Evolutionary conservation across 805 yeast genomes (phyloP).

Genomic region (Teunomyces pallodes): DNA sequence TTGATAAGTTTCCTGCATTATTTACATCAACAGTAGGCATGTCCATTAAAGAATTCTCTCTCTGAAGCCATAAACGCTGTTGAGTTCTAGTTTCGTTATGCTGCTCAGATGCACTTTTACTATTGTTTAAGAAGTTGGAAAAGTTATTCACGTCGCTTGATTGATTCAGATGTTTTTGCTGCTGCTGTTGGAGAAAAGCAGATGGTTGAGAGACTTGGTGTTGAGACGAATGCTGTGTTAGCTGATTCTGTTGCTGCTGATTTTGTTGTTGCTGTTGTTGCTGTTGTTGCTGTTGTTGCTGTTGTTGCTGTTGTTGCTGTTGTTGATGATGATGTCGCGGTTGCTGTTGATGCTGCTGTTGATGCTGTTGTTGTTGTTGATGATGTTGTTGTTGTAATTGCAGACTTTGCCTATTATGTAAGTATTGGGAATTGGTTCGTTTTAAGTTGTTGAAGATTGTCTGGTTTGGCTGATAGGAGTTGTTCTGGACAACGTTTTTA

Average conservation of each 20-base stretch:
- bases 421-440: conserved; percentile 37
- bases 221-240: neutral
- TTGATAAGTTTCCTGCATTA: conserved; percentile 35
- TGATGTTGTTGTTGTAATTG: neutral
- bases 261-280: neutral
- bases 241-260: conserved; percentile 6
- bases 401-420: conserved; percentile 19
- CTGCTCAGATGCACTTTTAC: conserved; percentile 8
- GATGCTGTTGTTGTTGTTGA: conserved; percentile 1
- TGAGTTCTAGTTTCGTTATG: conserved; percentile 67
- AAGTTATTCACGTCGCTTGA: conserved; percentile 25
- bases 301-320: neutral
- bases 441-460: conserved; percentile 41
- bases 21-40: conserved; percentile 34
- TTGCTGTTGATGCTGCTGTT: neutral
- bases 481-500: conserved; percentile 29
- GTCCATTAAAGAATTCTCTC: conserved; percentile 71
- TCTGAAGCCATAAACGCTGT: conserved; percentile 78
- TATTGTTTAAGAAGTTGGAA: conserved; percentile 24
- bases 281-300: conserved; percentile 2
- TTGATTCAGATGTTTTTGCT: conserved; percentile 11
- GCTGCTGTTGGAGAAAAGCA: neutral
- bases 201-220: neutral
- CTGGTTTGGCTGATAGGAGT: conserved; percentile 43
- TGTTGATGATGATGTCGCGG: neutral